Base-by-base conservation (phyloP, 164 flowering plant genomes). In the Magnolia changhungtana region DNA sequence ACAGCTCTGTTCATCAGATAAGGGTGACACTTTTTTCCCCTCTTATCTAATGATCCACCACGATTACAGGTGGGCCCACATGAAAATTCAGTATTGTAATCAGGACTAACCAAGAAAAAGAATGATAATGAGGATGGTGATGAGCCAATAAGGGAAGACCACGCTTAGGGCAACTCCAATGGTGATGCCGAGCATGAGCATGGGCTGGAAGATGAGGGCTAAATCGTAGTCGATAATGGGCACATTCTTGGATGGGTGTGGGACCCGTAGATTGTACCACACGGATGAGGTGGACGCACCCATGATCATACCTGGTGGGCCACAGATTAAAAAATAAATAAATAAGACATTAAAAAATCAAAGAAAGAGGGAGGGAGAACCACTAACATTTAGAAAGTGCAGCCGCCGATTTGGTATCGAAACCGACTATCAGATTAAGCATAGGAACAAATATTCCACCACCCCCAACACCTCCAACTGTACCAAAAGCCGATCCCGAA, bases 391-490 rank as follows among this genome's bases (percentile, higher is more conserved):
- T 96, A 24, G 99, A 96, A 72, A 96, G 86, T 74, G 99, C 99
- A 80, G 98, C 99, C 64, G 98, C 98, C 68, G 99, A 96, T 75
- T 96, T 96, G 65, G 98, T 88, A 66, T 93, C 99, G 73, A 96
- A 96, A 1, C 99, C 99, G 27, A 96, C 84, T 74, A 96, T 78
- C 80, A 96, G 76, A 77, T 93, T 94, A 74, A 96, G 89, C 99
- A 92, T 91, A 0, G 99, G 99, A 55, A 96, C 99, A 69, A 96
- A 96, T 59, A 96, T 96, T 81, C 99, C 99, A 19, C 99, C 98
- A 0, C 99, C 99, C 0, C 98, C 98, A 73, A 96, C 96, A 0
- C 98, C 98, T 7, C 98, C 99, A 19, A 93, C 99, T 2, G 98
- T 96, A 50, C 98, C 98, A 77, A 88, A 92, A 3, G 90, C 95